Percentiles rank a stretch among this genome's conserved stretches.
These are phyloP conservation scores for Datura wrightii DNA, from an alignment of 257 asterid genomes.

Conservation along the genomic window DNA sequence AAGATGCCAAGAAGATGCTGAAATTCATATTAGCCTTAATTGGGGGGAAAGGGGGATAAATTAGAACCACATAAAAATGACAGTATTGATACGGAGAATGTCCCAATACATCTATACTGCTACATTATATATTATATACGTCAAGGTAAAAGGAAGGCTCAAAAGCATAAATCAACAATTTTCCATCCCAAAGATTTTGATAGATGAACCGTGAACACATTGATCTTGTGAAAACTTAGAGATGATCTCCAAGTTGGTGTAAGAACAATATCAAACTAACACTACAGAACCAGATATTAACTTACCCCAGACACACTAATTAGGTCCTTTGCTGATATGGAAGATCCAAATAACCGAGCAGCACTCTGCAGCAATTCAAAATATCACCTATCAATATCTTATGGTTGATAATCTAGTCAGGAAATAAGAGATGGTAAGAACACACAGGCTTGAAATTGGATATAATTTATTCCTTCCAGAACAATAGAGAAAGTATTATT, in stretches of 20 bases:
- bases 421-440: not conserved
- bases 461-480: not conserved
- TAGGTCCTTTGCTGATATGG: slow-evolving; percentile 76
- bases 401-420: not conserved
- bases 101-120: not conserved
- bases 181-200: not conserved
- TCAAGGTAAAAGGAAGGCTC: not conserved
- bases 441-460: not conserved
- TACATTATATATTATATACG: not conserved
- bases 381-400: slow-evolving; percentile 28
- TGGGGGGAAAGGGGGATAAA: not conserved
- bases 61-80: not conserved
- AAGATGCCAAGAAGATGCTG: not conserved
- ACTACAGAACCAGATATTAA: not conserved
- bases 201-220: not conserved
- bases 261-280: not conserved
- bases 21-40: slow-evolving; percentile 2
- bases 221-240: not conserved
- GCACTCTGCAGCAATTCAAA: slow-evolving; percentile 71
- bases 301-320: slow-evolving; percentile 96
- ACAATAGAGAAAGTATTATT: not conserved
- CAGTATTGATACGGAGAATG: not conserved
- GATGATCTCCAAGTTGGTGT: not conserved
- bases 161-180: not conserved
- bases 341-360: slow-evolving; percentile 95